phyloP scores from a whole-genome alignment of 2,329 filamentous ascomycete genomes.

The Parafenestella ontariensis region DNA sequence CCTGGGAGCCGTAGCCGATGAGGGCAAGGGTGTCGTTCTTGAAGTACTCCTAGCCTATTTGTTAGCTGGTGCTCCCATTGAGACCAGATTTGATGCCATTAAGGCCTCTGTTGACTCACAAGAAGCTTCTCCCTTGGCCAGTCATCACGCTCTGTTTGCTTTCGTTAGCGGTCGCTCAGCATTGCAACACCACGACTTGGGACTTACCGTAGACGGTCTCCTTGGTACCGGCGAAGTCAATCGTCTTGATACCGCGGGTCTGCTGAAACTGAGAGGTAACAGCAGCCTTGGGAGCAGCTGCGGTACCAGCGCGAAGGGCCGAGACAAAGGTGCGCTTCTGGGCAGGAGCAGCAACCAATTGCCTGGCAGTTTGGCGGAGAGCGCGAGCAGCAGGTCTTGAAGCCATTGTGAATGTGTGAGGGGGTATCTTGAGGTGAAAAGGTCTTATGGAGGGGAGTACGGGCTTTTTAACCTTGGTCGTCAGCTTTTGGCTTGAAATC shows the following conservation, averaged over 20 bases:
- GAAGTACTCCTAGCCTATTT: conserved; percentile 82
- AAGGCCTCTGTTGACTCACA: conserved; percentile 63
- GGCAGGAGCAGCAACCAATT: conserved; percentile 59
- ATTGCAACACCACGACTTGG: conserved; percentile 7
- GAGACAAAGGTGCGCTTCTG: conserved; percentile 66
- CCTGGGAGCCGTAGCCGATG: conserved; percentile 98
- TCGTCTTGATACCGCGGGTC: conserved; percentile 91
- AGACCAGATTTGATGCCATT: conserved; percentile 19
- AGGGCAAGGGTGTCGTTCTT: conserved; percentile 99
- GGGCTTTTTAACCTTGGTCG: conserved; percentile 36
- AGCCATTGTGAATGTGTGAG: conserved; percentile 69
- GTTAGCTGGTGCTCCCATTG: conserved; percentile 34
- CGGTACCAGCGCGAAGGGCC: conserved; percentile 58
- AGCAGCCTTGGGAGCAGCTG: conserved; percentile 55
- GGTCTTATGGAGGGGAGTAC: conserved; percentile 26
- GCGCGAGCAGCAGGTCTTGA: conserved; percentile 74
- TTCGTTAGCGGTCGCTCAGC: conserved; percentile 30
- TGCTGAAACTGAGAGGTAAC: conserved; percentile 66
- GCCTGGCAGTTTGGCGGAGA: conserved; percentile 64
- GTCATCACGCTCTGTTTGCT: conserved; percentile 83
- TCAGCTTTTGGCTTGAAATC: conserved; percentile 14
- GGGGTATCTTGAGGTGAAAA: conserved; percentile 40
- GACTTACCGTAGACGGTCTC: conserved; percentile 89
- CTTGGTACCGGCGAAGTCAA: conserved; percentile 96
- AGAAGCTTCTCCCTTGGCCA: conserved; percentile 99